Base-by-base conservation (phyloP, 208 protist genomes). In the Leishmania gerbilli region DNA sequence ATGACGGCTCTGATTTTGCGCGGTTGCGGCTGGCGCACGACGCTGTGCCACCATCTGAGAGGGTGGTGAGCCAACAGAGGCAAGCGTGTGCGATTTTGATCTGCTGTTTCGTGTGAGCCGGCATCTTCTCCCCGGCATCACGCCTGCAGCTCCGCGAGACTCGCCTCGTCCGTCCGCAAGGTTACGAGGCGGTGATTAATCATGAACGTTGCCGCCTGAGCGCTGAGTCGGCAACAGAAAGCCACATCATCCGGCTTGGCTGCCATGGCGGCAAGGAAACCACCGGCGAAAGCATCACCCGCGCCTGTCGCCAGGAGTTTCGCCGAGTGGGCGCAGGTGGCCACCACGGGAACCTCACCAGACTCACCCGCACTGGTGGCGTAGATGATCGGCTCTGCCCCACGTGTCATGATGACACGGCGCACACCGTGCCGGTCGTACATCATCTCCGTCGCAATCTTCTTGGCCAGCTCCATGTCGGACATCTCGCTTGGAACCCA, bases 271-370 rank as follows among this genome's bases (percentile, higher is more conserved):
- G 94, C 77, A 0, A 99, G 74, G 85, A 99, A 99, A 72, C 95
- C 98, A 69, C 97, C 98, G 42, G 96, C 92, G 76, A 99, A 99
- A 55, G 93, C 89, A 80, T 99, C 98, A 47, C 97, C 97, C 37
- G 95, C 97, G 62, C 96, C 98, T 51, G 99, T 99, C 31, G 90
- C 88, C 76, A 47, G 19, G 31, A 82, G 40, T 74, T 99, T 98
- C 27, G 97, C 89, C 58, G 97, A 97, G 40, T 93, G 68, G 27
- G 92, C 85, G 2, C 51, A 45, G 40, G 47, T 58, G 34, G 97
- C 75, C 17, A 82, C 45, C 55, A 95, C 91, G 21, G 65, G 55
- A 42, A 92, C 91, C 64, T 83, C 80, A 6, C 78, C 79, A 1
- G 51, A 34, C 13, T 74, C 45, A 0, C 84, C 82, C 4, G 85